A percentile compares a stretch with the other conserved stretches of the same genome.
Evolutionary conservation across 345 rosid species (phyloP).

Genomic region (Arabidopsis thaliana): DNA sequence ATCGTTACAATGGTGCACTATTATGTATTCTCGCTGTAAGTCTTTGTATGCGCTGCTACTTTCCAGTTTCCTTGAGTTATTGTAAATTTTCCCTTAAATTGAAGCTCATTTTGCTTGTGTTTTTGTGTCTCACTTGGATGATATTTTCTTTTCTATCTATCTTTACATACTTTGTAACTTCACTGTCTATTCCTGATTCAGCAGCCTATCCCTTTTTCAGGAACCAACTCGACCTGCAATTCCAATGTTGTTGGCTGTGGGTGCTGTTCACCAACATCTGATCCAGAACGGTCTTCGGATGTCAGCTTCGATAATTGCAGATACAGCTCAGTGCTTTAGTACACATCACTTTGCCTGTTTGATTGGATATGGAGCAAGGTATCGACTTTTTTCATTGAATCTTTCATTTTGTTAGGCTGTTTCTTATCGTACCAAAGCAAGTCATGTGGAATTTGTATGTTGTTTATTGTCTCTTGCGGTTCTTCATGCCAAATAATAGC

Average conservation of each 20-base stretch:
- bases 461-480: constrained; percentile 13
- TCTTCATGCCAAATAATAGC: constrained; percentile 14
- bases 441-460: constrained; percentile 10
- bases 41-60: neutral
- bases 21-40: neutral
- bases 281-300: constrained; percentile 94
- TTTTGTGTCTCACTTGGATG: neutral
- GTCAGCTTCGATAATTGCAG: constrained; percentile 93
- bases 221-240: constrained; percentile 93
- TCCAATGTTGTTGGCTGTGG: constrained; percentile 95
- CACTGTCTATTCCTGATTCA: constrained; percentile 26
- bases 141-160: constrained; percentile 7
- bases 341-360: constrained; percentile 99
- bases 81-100: neutral
- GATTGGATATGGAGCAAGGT: constrained; percentile 99
- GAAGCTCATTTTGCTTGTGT: constrained; percentile 15
- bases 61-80: constrained; percentile 12
- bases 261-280: constrained; percentile 99
- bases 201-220: constrained; percentile 49
- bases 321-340: constrained; percentile 99
- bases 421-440: constrained; percentile 21
- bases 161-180: neutral
- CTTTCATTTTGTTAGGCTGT: constrained; percentile 16
- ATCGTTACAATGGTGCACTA: constrained; percentile 8
- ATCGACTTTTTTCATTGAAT: constrained; percentile 25